Base-by-base conservation (phyloP, 1,139 yeast species). In the Hyphopichia wangnamkhiaoensis region DNA sequence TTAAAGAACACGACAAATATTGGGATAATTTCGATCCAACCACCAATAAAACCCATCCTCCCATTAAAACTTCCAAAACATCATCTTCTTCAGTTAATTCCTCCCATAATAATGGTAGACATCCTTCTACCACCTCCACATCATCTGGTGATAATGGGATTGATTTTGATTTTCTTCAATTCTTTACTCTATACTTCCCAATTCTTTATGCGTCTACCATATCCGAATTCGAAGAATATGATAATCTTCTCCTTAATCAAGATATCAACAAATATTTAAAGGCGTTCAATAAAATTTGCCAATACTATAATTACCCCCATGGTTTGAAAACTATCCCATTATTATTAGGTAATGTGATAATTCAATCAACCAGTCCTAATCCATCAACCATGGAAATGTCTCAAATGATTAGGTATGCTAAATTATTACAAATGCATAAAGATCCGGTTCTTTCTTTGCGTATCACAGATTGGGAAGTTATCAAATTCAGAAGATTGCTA, bases 361-460 rank as follows among this genome's bases (percentile, higher is more conserved):
- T 77, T 37, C 80, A 76, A 50, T 74, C 79, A n/a, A 74, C 80
- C 0, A 64, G 78, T 3, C 81, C 80, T 15, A 76, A 76, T 43
- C 82, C 82, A 3, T 74, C 79, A 5, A 69, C 76, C 0, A 68
- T 71, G 73, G 76, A 71, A 47, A 68, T 71, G 75, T 65, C 76
- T 3, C 73, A 69, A 38, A 69, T 72, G 28, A 63, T 77, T 3
- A 53, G 84, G 35, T 75, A 78, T 46, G 82, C 84, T 1, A 80
- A 79, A 51, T 65, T 75, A 37, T 60, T 79, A 24, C 79, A 77
- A 39, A 58, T 80, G 37, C 80, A 80, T 49, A 72, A 80, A 50
- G 87, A 80, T 49, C 87, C 87, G 0, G 66, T 73, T 3, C 54
- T 68, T 1, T 69, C 74, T 33, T 72, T 79, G 40, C 66, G 74